Base-by-base conservation (phyloP, 495 filamentous ascomycete species). In the Parachaetomium inaequale region DNA sequence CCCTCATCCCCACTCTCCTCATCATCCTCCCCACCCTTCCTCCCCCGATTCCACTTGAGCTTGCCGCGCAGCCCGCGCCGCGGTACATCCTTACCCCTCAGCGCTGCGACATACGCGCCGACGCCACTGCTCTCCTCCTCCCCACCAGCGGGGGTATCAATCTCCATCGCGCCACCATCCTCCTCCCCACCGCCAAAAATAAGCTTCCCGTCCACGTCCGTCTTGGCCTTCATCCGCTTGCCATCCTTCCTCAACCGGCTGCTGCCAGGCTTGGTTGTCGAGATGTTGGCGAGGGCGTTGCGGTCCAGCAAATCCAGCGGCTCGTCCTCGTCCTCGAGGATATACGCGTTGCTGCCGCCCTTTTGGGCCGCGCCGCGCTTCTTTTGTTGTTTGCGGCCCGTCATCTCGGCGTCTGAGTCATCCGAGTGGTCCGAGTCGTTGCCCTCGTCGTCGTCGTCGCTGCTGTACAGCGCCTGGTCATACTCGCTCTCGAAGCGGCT, bases 381-480 rank as follows among this genome's bases (percentile, higher is more conserved):
- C 66, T 77, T 71, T 65, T 78, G 66, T 80, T 82, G 14, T 34
- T 46, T 23, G n/a, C 57, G 52, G 32, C 63, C 64, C 21, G 82
- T 76, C 66, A 84, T 78, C 55, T 88, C 87, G 62, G 82, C 80
- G 60, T 88, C 88, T 31, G 84, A 87, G 66, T 82, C 82, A 28
- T 84, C 82, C 15, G 79, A 82, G 1, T 15, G 34, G 28, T 86
- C 87, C 36, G 78, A 80, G 40, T 75, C 75, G 45, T 49, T 49
- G 15, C 45, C 45, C 10, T 25, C 45, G 19, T 25, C 45, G 45
- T 49, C 42, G 50, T 66, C 59, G 55, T 69, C 91, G 55, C 88
- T 93, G 70, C 92, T 93, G 68, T 98, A 96, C 25, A 98, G 82
- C 7, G 93, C 91, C 75, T 96, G 89, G 74, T 98, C 94, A 72